Evolutionary conservation across 352 stramenopile genomes (phyloP), one percentile per base, ranked within the genome.

Genomic region (Pythium dissimile): DNA sequence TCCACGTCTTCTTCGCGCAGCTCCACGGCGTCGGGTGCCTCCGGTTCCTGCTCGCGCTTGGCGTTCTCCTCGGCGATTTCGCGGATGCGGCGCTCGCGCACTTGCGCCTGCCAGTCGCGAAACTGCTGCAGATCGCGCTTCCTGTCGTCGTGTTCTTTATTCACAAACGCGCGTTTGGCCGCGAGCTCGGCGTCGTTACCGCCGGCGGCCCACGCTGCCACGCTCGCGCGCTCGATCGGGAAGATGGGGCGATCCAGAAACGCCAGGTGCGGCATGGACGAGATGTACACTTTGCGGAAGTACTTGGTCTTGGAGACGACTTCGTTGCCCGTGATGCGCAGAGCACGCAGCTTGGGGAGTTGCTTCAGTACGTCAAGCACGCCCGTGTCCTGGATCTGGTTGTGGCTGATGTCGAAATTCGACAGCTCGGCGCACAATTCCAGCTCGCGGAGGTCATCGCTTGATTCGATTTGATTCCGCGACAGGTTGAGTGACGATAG

Each of bases 231-330:
- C 55, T 99, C 96, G 16, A 91, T 73, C 1, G 95, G 90, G 59
- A 98, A 98, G 35, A 99, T 86, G 1, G 96, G 95, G 18, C 94
- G 80, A 61, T 98, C 96, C n/a, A 99, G 75, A 59, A 97, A 97
- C 24, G 78, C 77, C 30, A 99, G 59, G 10, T 78, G 60, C 30
- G 72, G 73, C 46, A 97, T 85, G n/a, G 76, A 70, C 35, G 84
- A 81, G 37, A 99, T 85, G 46, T 97, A 84, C 16, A 83, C 84
- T 66, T 98, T 98, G 45, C 94, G 89, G 63, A 98, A 99, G 56
- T 94, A 86, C 56, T 83, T 87, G 23, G 94, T 97, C 61, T 74
- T 81, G 51, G 88, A 96, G 15, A 98, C 86, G 39, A 97, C 72
- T 0, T 88, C 80, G 64, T 98, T 98, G 26, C 93, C 95, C 6